Conservation (phyloP, 2,329 filamentous ascomycete species). For the Cladophialophora carrionii region DNA sequence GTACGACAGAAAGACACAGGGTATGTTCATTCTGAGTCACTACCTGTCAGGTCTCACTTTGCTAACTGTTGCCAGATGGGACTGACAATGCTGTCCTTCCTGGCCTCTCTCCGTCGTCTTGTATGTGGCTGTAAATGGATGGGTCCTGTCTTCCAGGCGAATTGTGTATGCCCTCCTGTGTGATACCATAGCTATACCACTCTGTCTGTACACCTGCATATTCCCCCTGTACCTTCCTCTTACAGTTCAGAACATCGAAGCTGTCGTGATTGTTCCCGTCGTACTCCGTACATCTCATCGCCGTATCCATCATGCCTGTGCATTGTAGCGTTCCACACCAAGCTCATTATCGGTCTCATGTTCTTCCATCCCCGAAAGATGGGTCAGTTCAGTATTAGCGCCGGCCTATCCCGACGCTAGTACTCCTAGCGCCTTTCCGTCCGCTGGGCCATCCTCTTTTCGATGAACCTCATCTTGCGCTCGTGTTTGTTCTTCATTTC, state of each 20-base stretch:
- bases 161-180: constrained; percentile 18
- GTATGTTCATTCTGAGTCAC: constrained; percentile 52
- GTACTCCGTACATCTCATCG: neutral
- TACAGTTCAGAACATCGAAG: neutral
- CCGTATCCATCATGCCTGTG: neutral
- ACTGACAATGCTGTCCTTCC: constrained; percentile 22
- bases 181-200: constrained; percentile 29
- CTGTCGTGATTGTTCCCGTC: neutral
- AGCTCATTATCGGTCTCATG: constrained; percentile 7
- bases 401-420: constrained; percentile 5
- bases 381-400: neutral
- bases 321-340: neutral
- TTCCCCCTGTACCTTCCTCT: neutral
- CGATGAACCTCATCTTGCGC: constrained; percentile 8
- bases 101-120: constrained; percentile 5
- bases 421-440: neutral
- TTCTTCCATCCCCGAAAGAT: neutral
- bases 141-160: constrained; percentile 17
- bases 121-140: constrained; percentile 29
- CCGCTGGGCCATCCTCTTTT: constrained; percentile 8
- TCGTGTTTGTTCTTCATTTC: neutral
- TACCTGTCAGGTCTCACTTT: neutral
- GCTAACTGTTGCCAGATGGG: constrained; percentile 30
- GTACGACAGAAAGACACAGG: constrained; percentile 77
- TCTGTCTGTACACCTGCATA: constrained; percentile 2